Base-by-base conservation (phyloP, 805 yeast species). In the Blastobotrys parvus region DNA sequence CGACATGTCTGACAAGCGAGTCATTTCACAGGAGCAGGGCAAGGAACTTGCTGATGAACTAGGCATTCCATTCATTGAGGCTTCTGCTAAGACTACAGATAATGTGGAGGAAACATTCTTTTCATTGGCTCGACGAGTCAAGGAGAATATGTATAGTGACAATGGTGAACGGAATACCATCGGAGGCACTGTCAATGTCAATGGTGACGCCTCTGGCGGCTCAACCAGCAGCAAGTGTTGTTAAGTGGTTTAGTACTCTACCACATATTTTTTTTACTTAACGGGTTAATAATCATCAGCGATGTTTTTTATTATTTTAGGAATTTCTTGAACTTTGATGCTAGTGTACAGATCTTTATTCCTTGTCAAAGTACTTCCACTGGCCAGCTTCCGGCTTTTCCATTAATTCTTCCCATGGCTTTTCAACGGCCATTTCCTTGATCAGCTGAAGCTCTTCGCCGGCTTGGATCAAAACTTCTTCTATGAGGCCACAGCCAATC, bases 41-140 rank as follows among this genome's bases (percentile, higher is more conserved):
- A 86, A 83, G 61, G 78, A 76, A 17, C 71, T 92, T 52, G 97
- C 97, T 21, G 74, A 78, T 46, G 94, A 83, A 63, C 73, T 92
- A 54, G 85, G 85, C 44, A 72, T 92, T 44, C 94, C 95, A 23
- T 92, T 92, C 65, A 72, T 92, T 59, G 99, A 92, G 70, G 94
- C 97, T 23, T 80, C 92, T 66, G 98, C 99, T 32, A 92, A 92
- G 71, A 81, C 89, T 39, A 89, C 88, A 56, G 80, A 78, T 46
- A 88, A 89, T 58, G 98, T 92, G 49, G 94, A 86, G 58, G 87
- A 87, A 45, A 80, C 94, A 38, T 92, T 92, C 69, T 81, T 83
- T 67, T 84, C 87, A 55, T 74, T 92, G 58, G 96, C 97, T 10
- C 77, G 81, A 34, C 72, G 85, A 55, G 86, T 89, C 58, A 84